Conservation (phyloP, 306 rosid species). For the Lithocarpus polystachyus region DNA sequence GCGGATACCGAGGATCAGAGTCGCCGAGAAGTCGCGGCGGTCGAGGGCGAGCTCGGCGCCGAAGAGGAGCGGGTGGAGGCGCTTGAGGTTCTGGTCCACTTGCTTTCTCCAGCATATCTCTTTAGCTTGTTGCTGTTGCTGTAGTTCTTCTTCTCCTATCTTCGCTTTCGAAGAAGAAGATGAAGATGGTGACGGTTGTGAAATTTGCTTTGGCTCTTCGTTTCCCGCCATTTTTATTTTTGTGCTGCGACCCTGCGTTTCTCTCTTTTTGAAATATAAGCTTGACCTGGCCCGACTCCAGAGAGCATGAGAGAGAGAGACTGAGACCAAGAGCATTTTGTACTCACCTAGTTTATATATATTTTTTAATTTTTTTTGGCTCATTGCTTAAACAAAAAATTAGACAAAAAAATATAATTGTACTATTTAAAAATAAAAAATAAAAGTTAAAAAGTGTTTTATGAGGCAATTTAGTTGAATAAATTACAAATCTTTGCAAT, state of each 20-base stretch:
- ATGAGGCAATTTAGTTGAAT: too few species aligned
- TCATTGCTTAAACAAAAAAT: too few species aligned
- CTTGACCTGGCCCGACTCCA: background rate
- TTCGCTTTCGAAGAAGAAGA: constrained; percentile 2
- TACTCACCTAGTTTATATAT: background rate
- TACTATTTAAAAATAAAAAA: too few species aligned
- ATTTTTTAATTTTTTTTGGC: too few species aligned
- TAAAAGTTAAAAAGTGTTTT: too few species aligned
- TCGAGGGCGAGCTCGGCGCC: constrained; percentile 62
- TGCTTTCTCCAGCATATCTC: constrained; percentile 58
- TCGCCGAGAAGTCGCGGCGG: constrained; percentile 50
- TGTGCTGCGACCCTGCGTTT: background rate
- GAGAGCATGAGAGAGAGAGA: too few species aligned
- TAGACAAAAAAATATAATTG: too few species aligned
- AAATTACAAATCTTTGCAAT: too few species aligned
- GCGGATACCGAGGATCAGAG: constrained; percentile 66
- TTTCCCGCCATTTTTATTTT: constrained; percentile 63
- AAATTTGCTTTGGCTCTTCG: constrained; percentile 19
- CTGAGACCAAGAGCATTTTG: background rate
- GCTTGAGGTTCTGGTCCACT: constrained; percentile 52
- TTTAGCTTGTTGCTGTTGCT: background rate
- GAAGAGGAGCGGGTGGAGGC: constrained; percentile 82
- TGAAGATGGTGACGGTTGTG: background rate
- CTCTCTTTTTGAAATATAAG: background rate
- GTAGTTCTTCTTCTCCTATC: constrained; percentile 17